Evolutionary conservation across 805 yeast species (phyloP).

Genomic region (Tetrapisispora iriomotensis): DNA sequence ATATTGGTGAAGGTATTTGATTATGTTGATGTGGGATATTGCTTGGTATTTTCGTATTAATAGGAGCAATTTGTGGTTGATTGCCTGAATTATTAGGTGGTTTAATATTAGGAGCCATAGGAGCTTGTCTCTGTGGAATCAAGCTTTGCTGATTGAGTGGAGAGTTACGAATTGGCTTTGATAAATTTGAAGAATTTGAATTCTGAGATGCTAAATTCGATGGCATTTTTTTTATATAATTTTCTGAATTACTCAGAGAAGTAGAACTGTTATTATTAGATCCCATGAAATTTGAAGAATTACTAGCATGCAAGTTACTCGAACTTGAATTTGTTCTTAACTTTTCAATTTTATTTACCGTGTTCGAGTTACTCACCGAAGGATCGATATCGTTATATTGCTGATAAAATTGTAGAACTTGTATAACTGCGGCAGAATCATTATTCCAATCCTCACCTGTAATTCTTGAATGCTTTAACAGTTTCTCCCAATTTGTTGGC

Average conservation of each 20-base stretch:
- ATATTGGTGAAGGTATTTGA: neutral
- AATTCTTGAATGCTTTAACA: conserved; percentile 78
- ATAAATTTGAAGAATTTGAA: conserved; percentile 4
- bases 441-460: conserved; percentile 86
- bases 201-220: conserved; percentile 5
- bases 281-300: neutral
- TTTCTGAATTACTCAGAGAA: neutral
- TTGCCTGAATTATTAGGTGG: conserved; percentile 4
- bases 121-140: conserved; percentile 22
- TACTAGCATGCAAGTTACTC: neutral
- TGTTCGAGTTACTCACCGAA: neutral
- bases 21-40: neutral
- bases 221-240: neutral
- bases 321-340: neutral
- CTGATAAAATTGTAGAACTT: conserved; percentile 72
- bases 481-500: conserved; percentile 87
- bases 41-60: conserved; percentile 3
- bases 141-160: conserved; percentile 7
- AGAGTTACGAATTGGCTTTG: conserved; percentile 1
- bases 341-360: conserved; percentile 2
- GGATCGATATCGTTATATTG: conserved; percentile 30
- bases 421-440: conserved; percentile 92
- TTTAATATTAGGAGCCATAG: conserved; percentile 19
- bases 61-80: conserved; percentile 2
- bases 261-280: neutral